Percentiles rank a stretch among this genome's conserved stretches.
phyloP scores from a whole-genome alignment of 2,329 filamentous ascomycete genomes.

The Phyllachora maydis region DNA sequence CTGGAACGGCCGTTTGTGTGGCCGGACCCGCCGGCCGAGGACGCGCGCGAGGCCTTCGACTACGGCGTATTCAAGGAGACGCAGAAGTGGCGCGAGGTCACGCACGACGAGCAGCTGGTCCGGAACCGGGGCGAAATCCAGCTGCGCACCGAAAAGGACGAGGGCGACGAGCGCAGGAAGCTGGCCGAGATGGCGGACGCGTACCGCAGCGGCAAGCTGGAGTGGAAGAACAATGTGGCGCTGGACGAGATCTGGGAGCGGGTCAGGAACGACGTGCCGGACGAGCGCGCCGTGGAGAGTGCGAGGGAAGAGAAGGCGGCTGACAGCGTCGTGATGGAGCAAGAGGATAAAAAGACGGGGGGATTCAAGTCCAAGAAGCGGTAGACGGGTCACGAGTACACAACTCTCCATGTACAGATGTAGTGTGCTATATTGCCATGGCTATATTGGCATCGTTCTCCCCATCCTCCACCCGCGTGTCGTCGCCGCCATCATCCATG shows the following conservation, averaged over 20 bases:
- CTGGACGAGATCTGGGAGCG: conserved; percentile 3
- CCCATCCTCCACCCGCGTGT: conserved; percentile 1
- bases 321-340: too few species aligned
- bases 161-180: conserved; percentile 16
- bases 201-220: conserved; percentile 4
- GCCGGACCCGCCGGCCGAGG: conserved; percentile 47
- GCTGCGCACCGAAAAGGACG: conserved; percentile 2
- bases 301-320: too few species aligned
- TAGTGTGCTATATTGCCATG: neutral
- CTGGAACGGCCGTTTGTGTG: conserved; percentile 74
- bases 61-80: conserved; percentile 33
- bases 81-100: conserved; percentile 22
- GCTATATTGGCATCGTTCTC: neutral
- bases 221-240: conserved; percentile 4
- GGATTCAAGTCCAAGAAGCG: too few species aligned
- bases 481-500: conserved; percentile 2
- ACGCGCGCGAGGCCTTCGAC: conserved; percentile 43
- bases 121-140: conserved; percentile 14
- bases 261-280: too few species aligned
- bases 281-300: too few species aligned
- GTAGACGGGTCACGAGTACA: too few species aligned
- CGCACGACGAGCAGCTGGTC: conserved; percentile 15
- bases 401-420: too few species aligned
- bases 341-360: too few species aligned
- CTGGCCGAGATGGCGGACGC: conserved; percentile 39